Percentiles rank a stretch among this genome's conserved stretches.
Evolutionary conservation across 805 yeast genomes (phyloP).

Genomic region (Ogataea pignaliae): DNA sequence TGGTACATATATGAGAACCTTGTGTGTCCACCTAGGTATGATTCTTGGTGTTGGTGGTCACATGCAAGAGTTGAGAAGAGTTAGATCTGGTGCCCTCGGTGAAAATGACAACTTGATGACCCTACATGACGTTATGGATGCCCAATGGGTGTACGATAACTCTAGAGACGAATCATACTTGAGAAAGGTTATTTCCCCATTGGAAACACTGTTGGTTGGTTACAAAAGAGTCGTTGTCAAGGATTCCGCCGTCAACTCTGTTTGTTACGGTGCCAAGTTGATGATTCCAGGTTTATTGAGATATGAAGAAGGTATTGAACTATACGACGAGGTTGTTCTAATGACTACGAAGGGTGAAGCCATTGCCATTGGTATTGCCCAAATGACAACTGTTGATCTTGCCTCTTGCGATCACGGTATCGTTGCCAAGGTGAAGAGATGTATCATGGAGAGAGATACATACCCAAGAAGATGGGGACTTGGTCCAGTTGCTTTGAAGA

Average conservation of each 20-base stretch:
- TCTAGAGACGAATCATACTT: slow-evolving; percentile 94
- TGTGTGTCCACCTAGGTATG: slow-evolving; percentile 99
- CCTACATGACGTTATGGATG: slow-evolving; percentile 95
- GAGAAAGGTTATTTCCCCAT: slow-evolving; percentile 90
- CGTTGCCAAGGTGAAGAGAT: slow-evolving; percentile 97
- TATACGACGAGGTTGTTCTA: slow-evolving; percentile 95
- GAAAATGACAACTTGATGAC: slow-evolving; percentile 92
- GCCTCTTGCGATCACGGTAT: slow-evolving; percentile 98
- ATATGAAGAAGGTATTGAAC: slow-evolving; percentile 95
- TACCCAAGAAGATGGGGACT: slow-evolving; percentile 99
- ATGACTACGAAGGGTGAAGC: slow-evolving; percentile 99
- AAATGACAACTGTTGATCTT: slow-evolving; percentile 96
- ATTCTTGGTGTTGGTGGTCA: slow-evolving; percentile 98
- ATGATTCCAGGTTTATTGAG: slow-evolving; percentile 98
- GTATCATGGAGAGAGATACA: slow-evolving; percentile 98
- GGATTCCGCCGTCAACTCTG: slow-evolving; percentile 94
- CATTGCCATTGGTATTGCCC: slow-evolving; percentile 96
- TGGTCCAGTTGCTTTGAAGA: slow-evolving; percentile 97
- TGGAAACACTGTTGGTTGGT: slow-evolving; percentile 88
- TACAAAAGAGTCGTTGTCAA: slow-evolving; percentile 92
- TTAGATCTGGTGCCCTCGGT: slow-evolving; percentile 91
- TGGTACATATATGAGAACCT: slow-evolving; percentile 98
- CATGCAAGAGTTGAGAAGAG: slow-evolving; percentile 99
- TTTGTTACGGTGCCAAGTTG: slow-evolving; percentile 97
- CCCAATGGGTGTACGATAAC: slow-evolving; percentile 97